These are phyloP conservation scores for Singerocomus inundabilis DNA, from an alignment of 1,284 basidiomycete species.

Conservation along the genomic window DNA sequence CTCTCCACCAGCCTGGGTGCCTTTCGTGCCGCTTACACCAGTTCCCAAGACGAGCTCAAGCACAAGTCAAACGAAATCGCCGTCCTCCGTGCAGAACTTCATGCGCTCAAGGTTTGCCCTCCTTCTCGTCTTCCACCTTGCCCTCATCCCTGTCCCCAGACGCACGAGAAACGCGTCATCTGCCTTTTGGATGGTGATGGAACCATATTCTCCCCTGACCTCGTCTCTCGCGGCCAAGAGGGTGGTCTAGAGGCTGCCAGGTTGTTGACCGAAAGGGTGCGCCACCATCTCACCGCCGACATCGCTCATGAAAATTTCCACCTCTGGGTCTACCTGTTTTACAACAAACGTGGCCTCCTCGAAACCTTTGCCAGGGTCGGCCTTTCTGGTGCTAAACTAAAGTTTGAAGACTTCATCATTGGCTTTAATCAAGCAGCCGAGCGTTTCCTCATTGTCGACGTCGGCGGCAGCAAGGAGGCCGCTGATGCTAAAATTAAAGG, in stretches of 20 bases:
- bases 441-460: slow-evolving; percentile 67
- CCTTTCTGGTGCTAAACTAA: slow-evolving; percentile 38
- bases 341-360: slow-evolving; percentile 58
- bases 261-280: slow-evolving; percentile 49
- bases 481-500: slow-evolving; percentile 74
- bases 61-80: slow-evolving; percentile 17
- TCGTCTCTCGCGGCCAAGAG: slow-evolving; percentile 52
- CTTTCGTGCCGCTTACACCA: slow-evolving; percentile 26
- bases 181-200: slow-evolving; percentile 69
- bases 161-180: slow-evolving; percentile 49
- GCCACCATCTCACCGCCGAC: slow-evolving; percentile 40
- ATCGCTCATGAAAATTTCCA: slow-evolving; percentile 47
- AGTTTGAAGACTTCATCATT: slow-evolving; percentile 60
- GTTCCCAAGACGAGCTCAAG: slow-evolving; percentile 21
- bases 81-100: slow-evolving; percentile 25
- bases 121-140: not conserved
- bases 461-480: slow-evolving; percentile 70
- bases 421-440: slow-evolving; percentile 67
- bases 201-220: slow-evolving; percentile 52
- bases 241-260: slow-evolving; percentile 59
- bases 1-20: slow-evolving; percentile 26
- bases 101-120: slow-evolving; percentile 20
- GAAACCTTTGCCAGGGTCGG: slow-evolving; percentile 49
- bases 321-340: slow-evolving; percentile 63
- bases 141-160: slow-evolving; percentile 23